Conservation (phyloP, 176 grass and related monocot genomes). For the Juncus effusus region DNA sequence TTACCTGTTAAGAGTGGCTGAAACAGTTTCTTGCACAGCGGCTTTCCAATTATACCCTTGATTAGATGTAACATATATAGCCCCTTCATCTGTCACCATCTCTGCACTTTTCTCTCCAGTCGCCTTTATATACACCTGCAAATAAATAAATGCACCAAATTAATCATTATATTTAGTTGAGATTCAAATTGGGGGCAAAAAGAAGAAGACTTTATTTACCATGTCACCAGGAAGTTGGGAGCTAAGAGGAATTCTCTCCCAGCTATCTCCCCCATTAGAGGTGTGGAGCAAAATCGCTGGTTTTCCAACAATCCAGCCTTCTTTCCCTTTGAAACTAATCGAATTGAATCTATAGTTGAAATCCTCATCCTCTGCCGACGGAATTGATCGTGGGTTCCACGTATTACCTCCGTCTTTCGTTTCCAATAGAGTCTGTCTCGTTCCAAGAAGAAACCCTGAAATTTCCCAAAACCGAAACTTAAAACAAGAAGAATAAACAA, state of each 20-base stretch:
- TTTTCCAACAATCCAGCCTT: conserved; percentile 97
- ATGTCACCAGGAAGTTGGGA: conserved; percentile 88
- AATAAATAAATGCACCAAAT: neutral
- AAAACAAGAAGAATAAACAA: neutral
- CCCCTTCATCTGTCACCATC: conserved; percentile 94
- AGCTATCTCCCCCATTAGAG: conserved; percentile 78
- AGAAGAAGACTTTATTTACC: conserved; percentile 35
- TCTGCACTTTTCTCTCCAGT: conserved; percentile 87
- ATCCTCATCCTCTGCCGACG: conserved; percentile 90
- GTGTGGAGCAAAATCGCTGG: conserved; percentile 83
- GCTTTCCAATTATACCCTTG: conserved; percentile 99
- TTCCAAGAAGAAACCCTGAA: conserved; percentile 87
- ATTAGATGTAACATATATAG: conserved; percentile 99
- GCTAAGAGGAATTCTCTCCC: conserved; percentile 94
- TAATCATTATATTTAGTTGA: neutral
- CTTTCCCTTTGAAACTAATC: conserved; percentile 83
- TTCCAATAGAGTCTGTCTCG: conserved; percentile 81
- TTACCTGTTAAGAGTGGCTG: conserved; percentile 89
- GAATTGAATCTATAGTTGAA: conserved; percentile 99
- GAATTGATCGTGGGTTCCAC: conserved; percentile 77
- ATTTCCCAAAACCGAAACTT: conserved; percentile 1
- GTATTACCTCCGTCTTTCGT: conserved; percentile 79
- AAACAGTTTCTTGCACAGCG: conserved; percentile 94
- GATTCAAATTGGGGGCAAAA: neutral
- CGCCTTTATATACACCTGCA: conserved; percentile 91